These are phyloP conservation scores for Quercus berberidifolia DNA, from an alignment of 306 rosid species.

Conservation along the genomic window DNA sequence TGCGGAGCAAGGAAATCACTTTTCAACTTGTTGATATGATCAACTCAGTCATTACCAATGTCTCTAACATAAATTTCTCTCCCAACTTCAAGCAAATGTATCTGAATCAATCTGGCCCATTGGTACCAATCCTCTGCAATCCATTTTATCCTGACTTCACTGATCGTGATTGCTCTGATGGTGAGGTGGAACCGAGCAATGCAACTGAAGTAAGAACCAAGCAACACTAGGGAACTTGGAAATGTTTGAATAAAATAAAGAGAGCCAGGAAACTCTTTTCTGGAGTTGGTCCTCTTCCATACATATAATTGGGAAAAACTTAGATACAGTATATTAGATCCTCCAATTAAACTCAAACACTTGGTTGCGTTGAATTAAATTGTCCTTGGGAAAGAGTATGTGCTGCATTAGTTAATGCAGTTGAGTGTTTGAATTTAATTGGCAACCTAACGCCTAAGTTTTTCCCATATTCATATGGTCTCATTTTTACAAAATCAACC, in stretches of 20 bases:
- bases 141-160: slow-evolving; percentile 44
- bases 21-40: slow-evolving; percentile 24
- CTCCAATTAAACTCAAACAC: no score
- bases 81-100: slow-evolving; percentile 30
- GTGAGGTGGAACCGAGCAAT: slow-evolving; percentile 46
- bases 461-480: background rate
- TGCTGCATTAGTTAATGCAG: no score
- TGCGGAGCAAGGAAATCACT: slow-evolving; percentile 42
- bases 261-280: background rate
- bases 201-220: slow-evolving; percentile 42
- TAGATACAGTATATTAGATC: no score
- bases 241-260: background rate
- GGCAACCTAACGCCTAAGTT: no score
- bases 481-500: background rate
- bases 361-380: no score
- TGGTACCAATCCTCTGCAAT: slow-evolving; percentile 60
- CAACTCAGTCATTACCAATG: slow-evolving; percentile 28
- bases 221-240: background rate
- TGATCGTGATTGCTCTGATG: slow-evolving; percentile 31
- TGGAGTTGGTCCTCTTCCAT: background rate
- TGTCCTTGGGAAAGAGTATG: no score
- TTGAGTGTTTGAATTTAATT: no score
- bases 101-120: slow-evolving; percentile 66
- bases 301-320: no score
- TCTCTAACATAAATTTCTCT: slow-evolving; percentile 29